Evolutionary conservation across 2,329 filamentous ascomycete species (phyloP).

Genomic region (Neofusicoccum cordaticola): DNA sequence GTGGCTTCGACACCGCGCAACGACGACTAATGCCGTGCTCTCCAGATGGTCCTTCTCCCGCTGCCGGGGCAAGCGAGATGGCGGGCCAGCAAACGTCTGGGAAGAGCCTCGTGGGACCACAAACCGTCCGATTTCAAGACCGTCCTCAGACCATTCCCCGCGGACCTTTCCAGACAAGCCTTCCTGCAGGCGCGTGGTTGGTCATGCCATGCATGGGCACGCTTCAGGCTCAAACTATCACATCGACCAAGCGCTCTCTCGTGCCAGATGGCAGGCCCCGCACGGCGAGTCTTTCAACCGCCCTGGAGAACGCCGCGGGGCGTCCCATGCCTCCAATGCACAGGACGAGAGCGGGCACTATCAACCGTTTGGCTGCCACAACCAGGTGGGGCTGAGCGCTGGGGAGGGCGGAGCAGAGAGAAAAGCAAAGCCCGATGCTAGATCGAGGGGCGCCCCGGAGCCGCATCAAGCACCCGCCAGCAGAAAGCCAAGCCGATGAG

Average conservation of each 20-base stretch:
- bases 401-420: neutral
- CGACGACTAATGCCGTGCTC: neutral
- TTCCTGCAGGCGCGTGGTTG: neutral
- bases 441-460: neutral
- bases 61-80: slow-evolving; percentile 9
- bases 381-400: neutral
- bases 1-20: slow-evolving; percentile 4
- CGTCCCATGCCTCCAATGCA: neutral
- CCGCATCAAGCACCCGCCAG: slow-evolving; percentile 6
- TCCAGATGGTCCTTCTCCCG: neutral
- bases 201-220: neutral
- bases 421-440: neutral
- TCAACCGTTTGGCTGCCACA: neutral
- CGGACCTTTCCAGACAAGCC: neutral
- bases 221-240: neutral
- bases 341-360: neutral
- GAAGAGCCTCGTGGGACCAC: neutral
- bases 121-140: neutral
- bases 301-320: slow-evolving; percentile 6
- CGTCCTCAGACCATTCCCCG: neutral
- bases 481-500: slow-evolving; percentile 14
- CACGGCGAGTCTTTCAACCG: neutral
- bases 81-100: neutral
- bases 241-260: neutral
- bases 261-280: neutral